Evolutionary conservation across 257 asterid genomes (phyloP).

Genomic region (Parsonsia alboflavescens): DNA sequence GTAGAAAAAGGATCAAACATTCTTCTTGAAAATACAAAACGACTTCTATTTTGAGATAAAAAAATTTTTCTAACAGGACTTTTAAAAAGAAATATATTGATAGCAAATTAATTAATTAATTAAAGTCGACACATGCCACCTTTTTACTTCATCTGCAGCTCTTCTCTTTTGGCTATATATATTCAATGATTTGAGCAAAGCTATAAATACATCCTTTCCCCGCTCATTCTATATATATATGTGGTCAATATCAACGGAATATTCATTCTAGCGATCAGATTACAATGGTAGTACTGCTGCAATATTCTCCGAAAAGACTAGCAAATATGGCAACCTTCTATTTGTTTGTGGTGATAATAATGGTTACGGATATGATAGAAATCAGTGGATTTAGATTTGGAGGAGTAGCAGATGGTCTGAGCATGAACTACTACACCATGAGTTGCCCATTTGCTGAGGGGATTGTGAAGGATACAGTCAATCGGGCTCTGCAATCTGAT

Average conservation of each 20-base stretch:
- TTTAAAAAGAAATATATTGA: too few relatives aligned
- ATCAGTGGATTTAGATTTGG: conserved; percentile 28
- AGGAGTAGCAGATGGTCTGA: conserved; percentile 42
- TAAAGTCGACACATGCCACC: too few relatives aligned
- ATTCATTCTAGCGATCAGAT: neutral
- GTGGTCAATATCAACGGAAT: neutral
- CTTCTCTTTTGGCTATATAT: too few relatives aligned
- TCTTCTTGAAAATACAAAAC: too few relatives aligned
- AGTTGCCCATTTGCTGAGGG: conserved; percentile 64
- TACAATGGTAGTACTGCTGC: neutral
- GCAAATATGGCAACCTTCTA: conserved; percentile 28
- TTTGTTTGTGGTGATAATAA: conserved; percentile 26
- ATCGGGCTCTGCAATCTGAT: conserved; percentile 54
- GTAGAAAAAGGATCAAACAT: too few relatives aligned
- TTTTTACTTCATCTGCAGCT: neutral
- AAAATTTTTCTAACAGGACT: too few relatives aligned
- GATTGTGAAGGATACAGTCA: conserved; percentile 44
- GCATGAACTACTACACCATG: conserved; percentile 61
- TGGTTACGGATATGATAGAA: conserved; percentile 28
- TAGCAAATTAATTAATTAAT: too few relatives aligned
- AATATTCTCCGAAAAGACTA: neutral
- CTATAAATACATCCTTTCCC: conserved; percentile 11
- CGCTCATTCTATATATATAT: neutral
- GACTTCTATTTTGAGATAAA: too few relatives aligned
- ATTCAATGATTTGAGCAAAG: neutral